These are phyloP conservation scores for Aspergillus sergii DNA, from an alignment of 2,329 filamentous ascomycete genomes.

Conservation along the genomic window DNA sequence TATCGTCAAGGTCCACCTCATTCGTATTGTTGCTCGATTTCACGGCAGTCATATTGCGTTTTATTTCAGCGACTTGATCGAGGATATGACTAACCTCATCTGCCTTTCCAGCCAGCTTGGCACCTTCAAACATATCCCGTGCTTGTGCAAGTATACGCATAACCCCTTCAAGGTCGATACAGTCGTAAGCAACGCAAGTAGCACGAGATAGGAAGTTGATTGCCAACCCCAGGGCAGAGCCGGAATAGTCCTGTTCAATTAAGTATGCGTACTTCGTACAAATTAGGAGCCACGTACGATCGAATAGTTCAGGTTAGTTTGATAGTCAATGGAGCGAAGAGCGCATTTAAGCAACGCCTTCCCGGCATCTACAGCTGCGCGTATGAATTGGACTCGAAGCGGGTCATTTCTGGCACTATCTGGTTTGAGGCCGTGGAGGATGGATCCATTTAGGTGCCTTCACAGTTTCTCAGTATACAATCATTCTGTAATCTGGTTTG, in stretches of 20 bases:
- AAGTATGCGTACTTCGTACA: too few relatives aligned
- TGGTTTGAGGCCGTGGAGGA: background rate
- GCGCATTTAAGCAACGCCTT: background rate
- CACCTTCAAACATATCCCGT: background rate
- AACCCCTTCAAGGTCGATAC: background rate
- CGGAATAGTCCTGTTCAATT: background rate
- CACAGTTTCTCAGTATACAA: background rate
- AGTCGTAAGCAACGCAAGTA: background rate
- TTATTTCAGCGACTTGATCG: background rate
- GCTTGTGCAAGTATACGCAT: constrained; percentile 1
- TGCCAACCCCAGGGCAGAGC: background rate
- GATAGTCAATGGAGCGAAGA: background rate
- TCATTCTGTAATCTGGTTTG: background rate
- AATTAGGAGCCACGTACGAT: background rate
- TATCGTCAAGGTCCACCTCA: too few relatives aligned
- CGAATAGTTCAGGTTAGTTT: background rate
- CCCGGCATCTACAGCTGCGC: background rate
- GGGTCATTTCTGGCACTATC: background rate
- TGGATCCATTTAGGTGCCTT: background rate
- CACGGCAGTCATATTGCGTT: background rate
- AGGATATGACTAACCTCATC: background rate
- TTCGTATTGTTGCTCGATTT: background rate
- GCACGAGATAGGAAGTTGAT: background rate
- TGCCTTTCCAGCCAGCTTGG: background rate
- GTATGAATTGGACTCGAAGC: background rate